These are phyloP conservation scores for Micromonas commoda DNA, from an alignment of 139 green algal genomes.

Conservation along the genomic window DNA sequence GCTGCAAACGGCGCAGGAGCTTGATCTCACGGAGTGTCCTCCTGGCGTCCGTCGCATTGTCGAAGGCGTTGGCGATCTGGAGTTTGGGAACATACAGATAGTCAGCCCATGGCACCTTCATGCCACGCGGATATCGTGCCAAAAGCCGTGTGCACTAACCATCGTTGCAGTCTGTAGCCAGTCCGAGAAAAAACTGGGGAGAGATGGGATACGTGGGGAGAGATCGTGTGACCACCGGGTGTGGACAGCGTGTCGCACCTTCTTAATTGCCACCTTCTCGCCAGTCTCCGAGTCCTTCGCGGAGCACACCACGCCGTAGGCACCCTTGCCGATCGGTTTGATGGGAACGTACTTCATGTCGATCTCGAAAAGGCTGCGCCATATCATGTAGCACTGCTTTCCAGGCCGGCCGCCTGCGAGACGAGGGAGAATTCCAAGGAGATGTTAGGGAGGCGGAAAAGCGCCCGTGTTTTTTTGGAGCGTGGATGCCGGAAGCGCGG, in stretches of 20 bases:
- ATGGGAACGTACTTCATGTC: slow-evolving; percentile 58
- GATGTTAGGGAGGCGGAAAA: neutral
- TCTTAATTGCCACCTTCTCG: slow-evolving; percentile 83
- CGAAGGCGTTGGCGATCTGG: slow-evolving; percentile 92
- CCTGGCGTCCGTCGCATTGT: slow-evolving; percentile 87
- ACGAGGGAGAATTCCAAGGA: too few species aligned
- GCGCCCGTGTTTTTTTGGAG: neutral
- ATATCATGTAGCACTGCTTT: neutral
- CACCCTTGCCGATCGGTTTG: slow-evolving; percentile 89
- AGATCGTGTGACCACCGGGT: too few species aligned
- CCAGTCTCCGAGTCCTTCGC: slow-evolving; percentile 57
- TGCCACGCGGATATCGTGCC: too few species aligned
- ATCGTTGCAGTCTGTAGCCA: too few species aligned
- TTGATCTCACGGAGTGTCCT: slow-evolving; percentile 91
- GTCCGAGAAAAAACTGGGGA: too few species aligned
- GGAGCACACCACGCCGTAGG: slow-evolving; percentile 95
- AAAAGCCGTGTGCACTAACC: too few species aligned
- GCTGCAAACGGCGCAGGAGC: slow-evolving; percentile 77
- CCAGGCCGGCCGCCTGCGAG: too few species aligned
- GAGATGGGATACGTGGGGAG: too few species aligned
- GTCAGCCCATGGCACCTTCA: too few species aligned
- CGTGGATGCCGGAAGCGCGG: too few species aligned
- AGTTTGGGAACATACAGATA: too few species aligned
- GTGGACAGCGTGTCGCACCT: too few species aligned
- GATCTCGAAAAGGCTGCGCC: slow-evolving; percentile 81